Evolutionary conservation across 2,329 filamentous ascomycete species (phyloP).

Genomic region (Fusarium cyanostomum): DNA sequence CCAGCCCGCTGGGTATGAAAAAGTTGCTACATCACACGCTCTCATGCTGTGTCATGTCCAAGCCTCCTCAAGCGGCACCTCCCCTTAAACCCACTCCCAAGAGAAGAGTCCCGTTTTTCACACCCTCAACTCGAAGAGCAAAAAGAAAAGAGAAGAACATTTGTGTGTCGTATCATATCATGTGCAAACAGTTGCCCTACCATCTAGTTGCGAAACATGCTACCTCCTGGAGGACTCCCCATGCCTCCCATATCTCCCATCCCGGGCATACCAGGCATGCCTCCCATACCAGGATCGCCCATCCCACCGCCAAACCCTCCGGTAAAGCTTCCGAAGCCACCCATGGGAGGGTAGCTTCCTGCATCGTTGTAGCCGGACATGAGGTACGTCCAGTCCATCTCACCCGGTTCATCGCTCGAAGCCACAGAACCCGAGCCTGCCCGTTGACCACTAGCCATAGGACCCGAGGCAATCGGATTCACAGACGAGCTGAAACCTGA

Average conservation of each 20-base stretch:
- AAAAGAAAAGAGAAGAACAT: not conserved
- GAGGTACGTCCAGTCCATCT: conserved; percentile 62
- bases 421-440: conserved; percentile 29
- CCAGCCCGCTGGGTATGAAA: not conserved
- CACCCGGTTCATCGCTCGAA: conserved; percentile 44
- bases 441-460: conserved; percentile 11
- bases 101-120: not conserved
- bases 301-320: conserved; percentile 37
- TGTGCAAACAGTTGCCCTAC: not conserved
- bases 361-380: conserved; percentile 55
- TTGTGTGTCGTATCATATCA: conserved; percentile 7
- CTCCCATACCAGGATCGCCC: conserved; percentile 35
- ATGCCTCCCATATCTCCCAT: conserved; percentile 31
- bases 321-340: conserved; percentile 44
- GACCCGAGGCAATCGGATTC: conserved; percentile 28
- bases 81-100: not conserved
- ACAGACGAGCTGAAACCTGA: conserved; percentile 48
- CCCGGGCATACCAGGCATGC: conserved; percentile 36
- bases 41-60: not conserved
- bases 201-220: conserved; percentile 43
- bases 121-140: not conserved
- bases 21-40: not conserved
- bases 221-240: conserved; percentile 34
- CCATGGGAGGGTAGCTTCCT: conserved; percentile 43
- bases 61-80: not conserved